A percentile compares a stretch with the other conserved stretches of the same genome.
Conservation (phyloP, 495 filamentous ascomycete species). For the Zalerion maritima region DNA sequence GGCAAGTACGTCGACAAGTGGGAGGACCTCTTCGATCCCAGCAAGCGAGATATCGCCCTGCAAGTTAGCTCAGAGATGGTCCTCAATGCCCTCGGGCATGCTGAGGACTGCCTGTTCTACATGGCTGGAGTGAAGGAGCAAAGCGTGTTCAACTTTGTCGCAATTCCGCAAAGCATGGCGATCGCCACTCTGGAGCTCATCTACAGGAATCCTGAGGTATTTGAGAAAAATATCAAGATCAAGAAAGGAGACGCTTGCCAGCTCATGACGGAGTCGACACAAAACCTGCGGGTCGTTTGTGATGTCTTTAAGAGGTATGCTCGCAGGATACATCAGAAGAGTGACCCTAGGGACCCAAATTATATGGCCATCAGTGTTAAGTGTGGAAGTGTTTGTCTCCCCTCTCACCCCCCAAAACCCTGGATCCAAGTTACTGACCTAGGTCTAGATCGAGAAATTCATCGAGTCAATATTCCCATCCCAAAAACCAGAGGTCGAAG, state of each 20-base stretch:
- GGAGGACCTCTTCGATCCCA: constrained; percentile 73
- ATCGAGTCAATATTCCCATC: constrained; percentile 89
- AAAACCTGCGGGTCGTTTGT: constrained; percentile 69
- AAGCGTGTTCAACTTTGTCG: constrained; percentile 98
- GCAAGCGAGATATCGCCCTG: constrained; percentile 65
- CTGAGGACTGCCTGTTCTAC: constrained; percentile 90
- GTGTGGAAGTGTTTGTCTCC: constrained; percentile 61
- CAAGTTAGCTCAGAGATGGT: constrained; percentile 93
- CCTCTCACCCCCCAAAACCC: background rate
- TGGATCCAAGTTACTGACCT: constrained; percentile 3
- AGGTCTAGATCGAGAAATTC: constrained; percentile 78
- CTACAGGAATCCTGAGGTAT: constrained; percentile 83
- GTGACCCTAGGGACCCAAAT: constrained; percentile 84
- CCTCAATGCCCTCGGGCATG: constrained; percentile 71
- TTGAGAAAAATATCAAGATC: constrained; percentile 85
- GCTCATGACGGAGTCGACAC: constrained; percentile 81
- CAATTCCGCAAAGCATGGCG: constrained; percentile 97
- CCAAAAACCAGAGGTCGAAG: constrained; percentile 34
- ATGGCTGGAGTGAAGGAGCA: constrained; percentile 92
- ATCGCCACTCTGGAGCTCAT: constrained; percentile 86
- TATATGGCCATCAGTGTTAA: constrained; percentile 84
- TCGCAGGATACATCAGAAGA: constrained; percentile 82
- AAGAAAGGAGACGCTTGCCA: constrained; percentile 87
- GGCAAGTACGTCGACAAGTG: constrained; percentile 82
- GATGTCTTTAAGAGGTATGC: constrained; percentile 63